Evolutionary conservation across 1,284 basidiomycete species (phyloP).

Genomic region (Tranzscheliella williamsii): DNA sequence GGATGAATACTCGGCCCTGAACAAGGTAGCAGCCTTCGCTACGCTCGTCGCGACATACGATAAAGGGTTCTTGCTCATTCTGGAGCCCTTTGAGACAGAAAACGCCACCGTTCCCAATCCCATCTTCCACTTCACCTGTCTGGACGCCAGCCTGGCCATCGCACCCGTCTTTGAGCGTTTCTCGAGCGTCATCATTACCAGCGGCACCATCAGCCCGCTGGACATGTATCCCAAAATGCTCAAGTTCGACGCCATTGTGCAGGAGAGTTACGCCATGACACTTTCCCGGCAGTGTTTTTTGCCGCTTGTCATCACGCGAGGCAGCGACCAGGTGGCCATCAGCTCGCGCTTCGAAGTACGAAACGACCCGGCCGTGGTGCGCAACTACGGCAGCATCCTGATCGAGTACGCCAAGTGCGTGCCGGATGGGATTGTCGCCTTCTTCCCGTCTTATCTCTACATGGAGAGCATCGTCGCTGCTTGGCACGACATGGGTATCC

Average conservation of each 20-base stretch:
- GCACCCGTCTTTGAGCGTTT: slow-evolving; percentile 98
- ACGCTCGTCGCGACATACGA: slow-evolving; percentile 98
- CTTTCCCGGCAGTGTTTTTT: slow-evolving; percentile 94
- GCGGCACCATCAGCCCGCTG: slow-evolving; percentile 94
- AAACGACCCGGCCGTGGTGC: slow-evolving; percentile 97
- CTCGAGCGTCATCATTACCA: slow-evolving; percentile 97
- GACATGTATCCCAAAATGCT: slow-evolving; percentile 99
- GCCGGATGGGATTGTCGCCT: slow-evolving; percentile 98
- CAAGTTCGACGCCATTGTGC: slow-evolving; percentile 93
- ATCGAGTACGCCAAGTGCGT: slow-evolving; percentile 97
- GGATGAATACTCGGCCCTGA: slow-evolving; percentile 87
- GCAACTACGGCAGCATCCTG: slow-evolving; percentile 97
- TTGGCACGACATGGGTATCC: slow-evolving; percentile 99
- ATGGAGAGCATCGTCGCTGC: slow-evolving; percentile 99
- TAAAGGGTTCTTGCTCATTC: slow-evolving; percentile 93
- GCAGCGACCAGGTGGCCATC: slow-evolving; percentile 97
- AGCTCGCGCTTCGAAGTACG: slow-evolving; percentile 99
- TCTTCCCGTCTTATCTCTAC: slow-evolving; percentile 99
- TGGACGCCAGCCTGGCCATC: slow-evolving; percentile 96
- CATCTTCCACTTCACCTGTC: slow-evolving; percentile 95
- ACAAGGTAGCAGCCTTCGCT: slow-evolving; percentile 94
- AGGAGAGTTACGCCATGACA: slow-evolving; percentile 98
- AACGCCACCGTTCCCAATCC: slow-evolving; percentile 98
- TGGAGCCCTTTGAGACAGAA: slow-evolving; percentile 98
- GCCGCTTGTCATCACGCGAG: slow-evolving; percentile 96